These are phyloP conservation scores for Graphiopsis chlorocephala DNA, from an alignment of 2,329 filamentous ascomycete species.

Conservation along the genomic window DNA sequence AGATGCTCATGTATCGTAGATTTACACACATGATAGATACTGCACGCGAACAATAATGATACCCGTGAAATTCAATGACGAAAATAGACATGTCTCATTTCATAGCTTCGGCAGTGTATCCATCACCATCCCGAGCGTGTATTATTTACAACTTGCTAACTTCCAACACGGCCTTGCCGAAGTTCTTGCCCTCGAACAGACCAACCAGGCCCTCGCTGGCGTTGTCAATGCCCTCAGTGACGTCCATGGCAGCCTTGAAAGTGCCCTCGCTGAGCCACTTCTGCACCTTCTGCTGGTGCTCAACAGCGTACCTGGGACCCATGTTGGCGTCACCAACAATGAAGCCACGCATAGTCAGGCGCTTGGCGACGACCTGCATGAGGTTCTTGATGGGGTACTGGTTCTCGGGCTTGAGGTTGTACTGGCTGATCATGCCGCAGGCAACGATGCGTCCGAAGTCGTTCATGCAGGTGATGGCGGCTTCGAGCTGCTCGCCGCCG, in stretches of 20 bases:
- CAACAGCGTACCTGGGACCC: constrained; percentile 62
- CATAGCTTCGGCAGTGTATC: background rate
- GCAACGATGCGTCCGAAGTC: constrained; percentile 63
- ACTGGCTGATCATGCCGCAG: constrained; percentile 69
- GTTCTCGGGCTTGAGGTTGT: constrained; percentile 62
- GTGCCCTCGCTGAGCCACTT: constrained; percentile 74
- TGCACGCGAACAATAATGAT: background rate
- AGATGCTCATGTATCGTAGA: background rate
- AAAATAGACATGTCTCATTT: constrained; percentile 3
- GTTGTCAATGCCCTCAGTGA: constrained; percentile 76
- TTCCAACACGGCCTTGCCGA: constrained; percentile 81
- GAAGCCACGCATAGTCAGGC: constrained; percentile 71
- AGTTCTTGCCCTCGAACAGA: constrained; percentile 75
- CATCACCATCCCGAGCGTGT: background rate
- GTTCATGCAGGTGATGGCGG: constrained; percentile 64
- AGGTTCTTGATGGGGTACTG: constrained; percentile 67
- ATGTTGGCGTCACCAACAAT: constrained; percentile 66
- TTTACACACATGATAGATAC: background rate
- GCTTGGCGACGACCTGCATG: constrained; percentile 63
- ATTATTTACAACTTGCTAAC: constrained; percentile 38
- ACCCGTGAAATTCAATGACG: background rate
- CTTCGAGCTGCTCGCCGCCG: constrained; percentile 71
- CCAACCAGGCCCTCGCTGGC: constrained; percentile 70
- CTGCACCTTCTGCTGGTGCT: constrained; percentile 73
- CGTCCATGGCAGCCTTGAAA: constrained; percentile 66